phyloP scores from a whole-genome alignment of 2,329 filamentous ascomycete species.

The Ambrosiella beaveri region DNA sequence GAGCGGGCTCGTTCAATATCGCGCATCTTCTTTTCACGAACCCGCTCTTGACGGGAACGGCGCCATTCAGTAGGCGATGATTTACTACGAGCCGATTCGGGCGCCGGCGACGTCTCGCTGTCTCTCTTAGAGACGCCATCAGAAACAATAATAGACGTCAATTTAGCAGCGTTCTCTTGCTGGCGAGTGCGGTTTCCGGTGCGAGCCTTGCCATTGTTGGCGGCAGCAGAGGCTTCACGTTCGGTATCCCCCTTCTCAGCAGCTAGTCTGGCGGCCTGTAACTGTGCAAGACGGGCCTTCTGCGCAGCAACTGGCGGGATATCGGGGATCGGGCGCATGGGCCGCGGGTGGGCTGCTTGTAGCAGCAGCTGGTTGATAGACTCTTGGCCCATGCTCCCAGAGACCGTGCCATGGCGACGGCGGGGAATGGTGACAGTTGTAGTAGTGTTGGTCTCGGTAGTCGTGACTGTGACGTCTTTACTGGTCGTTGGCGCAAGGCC shows the following conservation, averaged over 20 bases:
- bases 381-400: slow-evolving; percentile 2
- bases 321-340: slow-evolving; percentile 9
- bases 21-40: slow-evolving; percentile 24
- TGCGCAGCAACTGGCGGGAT: slow-evolving; percentile 11
- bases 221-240: not conserved
- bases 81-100: not conserved
- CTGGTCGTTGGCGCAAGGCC: not conserved
- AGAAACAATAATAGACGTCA: slow-evolving; percentile 5
- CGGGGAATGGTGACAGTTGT: slow-evolving; percentile 7
- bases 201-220: not conserved
- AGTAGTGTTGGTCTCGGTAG: slow-evolving; percentile 6
- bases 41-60: slow-evolving; percentile 18
- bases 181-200: not conserved
- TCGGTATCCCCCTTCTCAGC: slow-evolving; percentile 5
- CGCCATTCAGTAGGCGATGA: slow-evolving; percentile 10
- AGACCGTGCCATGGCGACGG: slow-evolving; percentile 6
- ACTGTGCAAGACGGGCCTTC: slow-evolving; percentile 9
- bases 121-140: slow-evolving; percentile 1
- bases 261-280: slow-evolving; percentile 7
- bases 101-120: slow-evolving; percentile 2
- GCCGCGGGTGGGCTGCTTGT: slow-evolving; percentile 4
- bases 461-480: slow-evolving; percentile 6
- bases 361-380: slow-evolving; percentile 9
- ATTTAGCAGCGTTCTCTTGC: slow-evolving; percentile 11
- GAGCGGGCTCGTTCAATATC: slow-evolving; percentile 23